Conservation (phyloP, 805 yeast species). For the Yamadazyma philogaea region DNA sequence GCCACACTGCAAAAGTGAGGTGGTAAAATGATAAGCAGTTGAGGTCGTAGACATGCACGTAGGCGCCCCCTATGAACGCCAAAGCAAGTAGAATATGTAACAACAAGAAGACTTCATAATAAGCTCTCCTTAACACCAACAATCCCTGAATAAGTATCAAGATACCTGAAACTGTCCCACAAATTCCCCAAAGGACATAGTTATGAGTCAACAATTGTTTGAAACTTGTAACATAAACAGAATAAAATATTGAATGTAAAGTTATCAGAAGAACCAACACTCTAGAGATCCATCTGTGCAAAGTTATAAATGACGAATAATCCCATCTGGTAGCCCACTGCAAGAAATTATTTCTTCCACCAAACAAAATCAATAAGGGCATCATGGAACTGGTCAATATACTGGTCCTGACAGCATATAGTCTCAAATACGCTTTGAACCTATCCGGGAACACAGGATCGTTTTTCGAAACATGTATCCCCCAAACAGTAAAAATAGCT, state of each 20-base stretch:
- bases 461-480: slow-evolving; percentile 24
- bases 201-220: slow-evolving; percentile 15
- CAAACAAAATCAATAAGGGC: slow-evolving; percentile 34
- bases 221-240: slow-evolving; percentile 17
- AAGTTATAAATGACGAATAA: slow-evolving; percentile 26
- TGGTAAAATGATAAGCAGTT: slow-evolving; percentile 39
- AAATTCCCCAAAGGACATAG: slow-evolving; percentile 25
- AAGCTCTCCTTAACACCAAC: slow-evolving; percentile 41
- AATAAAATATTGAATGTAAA: slow-evolving; percentile 25
- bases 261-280: slow-evolving; percentile 20
- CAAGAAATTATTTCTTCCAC: slow-evolving; percentile 35
- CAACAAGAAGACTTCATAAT: slow-evolving; percentile 54
- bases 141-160: slow-evolving; percentile 46
- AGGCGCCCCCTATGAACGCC: slow-evolving; percentile 45
- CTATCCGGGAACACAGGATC: slow-evolving; percentile 36
- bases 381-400: slow-evolving; percentile 25
- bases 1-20: slow-evolving; percentile 65
- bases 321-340: slow-evolving; percentile 40
- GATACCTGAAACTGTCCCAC: slow-evolving; percentile 34
- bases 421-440: slow-evolving; percentile 35
- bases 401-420: slow-evolving; percentile 39
- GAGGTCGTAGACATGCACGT: slow-evolving; percentile 46
- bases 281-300: slow-evolving; percentile 30
- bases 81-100: slow-evolving; percentile 56
- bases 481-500: slow-evolving; percentile 21